Conservation (phyloP, 352 stramenopile species). For the Phytophthora fragariae region DNA sequence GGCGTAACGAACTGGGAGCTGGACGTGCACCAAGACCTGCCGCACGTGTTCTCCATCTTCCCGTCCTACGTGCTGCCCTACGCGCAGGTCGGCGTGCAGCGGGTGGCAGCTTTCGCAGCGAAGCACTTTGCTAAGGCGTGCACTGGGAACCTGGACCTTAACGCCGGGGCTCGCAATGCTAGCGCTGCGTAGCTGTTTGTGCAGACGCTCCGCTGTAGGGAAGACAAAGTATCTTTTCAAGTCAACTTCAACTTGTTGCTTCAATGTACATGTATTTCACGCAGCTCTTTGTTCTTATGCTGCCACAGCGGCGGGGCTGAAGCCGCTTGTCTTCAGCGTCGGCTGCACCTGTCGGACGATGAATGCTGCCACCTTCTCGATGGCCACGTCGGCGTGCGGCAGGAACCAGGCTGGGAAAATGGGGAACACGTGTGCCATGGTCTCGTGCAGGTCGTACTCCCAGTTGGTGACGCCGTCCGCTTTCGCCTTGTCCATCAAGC, state of each 20-base stretch:
- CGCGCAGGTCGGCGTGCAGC: conserved; percentile 38
- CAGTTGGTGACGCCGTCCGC: conserved; percentile 47
- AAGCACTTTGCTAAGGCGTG: conserved; percentile 31
- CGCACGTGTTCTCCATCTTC: conserved; percentile 53
- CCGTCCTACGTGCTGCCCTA: conserved; percentile 51
- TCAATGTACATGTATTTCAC: conserved; percentile 1
- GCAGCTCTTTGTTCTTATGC: conserved; percentile 17
- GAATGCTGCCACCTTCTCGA: conserved; percentile 43
- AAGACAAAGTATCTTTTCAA: neutral
- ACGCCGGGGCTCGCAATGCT: neutral
- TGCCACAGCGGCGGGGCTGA: conserved; percentile 33
- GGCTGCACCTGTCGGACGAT: conserved; percentile 38
- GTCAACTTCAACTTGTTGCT: conserved; percentile 5
- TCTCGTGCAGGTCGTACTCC: conserved; percentile 47
- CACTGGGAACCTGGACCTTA: neutral
- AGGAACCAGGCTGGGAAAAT: conserved; percentile 49
- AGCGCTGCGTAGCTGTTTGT: conserved; percentile 17
- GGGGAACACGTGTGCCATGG: conserved; percentile 50
- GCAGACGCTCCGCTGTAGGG: neutral
- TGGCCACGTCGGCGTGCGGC: conserved; percentile 41
- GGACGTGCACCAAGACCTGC: conserved; percentile 47
- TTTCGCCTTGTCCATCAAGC: conserved; percentile 42
- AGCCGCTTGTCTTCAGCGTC: conserved; percentile 27
- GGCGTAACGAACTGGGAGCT: conserved; percentile 53
- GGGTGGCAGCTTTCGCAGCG: conserved; percentile 46